These are phyloP conservation scores for Suillus tomentosus DNA, from an alignment of 768 basidiomycete species.

Conservation along the genomic window DNA sequence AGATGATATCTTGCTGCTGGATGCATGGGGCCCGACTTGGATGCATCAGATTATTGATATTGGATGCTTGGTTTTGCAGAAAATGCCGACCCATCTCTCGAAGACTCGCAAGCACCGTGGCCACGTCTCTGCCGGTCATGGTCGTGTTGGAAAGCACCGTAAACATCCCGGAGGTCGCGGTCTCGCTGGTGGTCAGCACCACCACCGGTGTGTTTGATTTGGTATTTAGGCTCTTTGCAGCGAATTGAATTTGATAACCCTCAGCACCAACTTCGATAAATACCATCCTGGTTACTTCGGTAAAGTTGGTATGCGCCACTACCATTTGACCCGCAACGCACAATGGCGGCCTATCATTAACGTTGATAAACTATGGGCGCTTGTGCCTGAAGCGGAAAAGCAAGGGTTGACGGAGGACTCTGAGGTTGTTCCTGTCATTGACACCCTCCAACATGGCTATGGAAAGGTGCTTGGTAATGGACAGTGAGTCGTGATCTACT, in stretches of 20 bases:
- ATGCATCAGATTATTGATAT: conserved; percentile 33
- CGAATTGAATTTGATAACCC: conserved; percentile 8
- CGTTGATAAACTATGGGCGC: conserved; percentile 95
- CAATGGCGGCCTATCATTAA: conserved; percentile 97
- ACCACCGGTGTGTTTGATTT: conserved; percentile 78
- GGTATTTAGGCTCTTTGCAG: background rate
- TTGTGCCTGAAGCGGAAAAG: conserved; percentile 87
- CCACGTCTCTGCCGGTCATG: conserved; percentile 99
- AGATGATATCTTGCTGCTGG: conserved; percentile 45
- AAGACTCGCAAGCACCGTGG: conserved; percentile 99
- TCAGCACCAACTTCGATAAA: conserved; percentile 95
- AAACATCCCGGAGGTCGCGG: conserved; percentile 99
- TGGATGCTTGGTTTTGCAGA: conserved; percentile 31
- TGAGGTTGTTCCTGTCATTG: conserved; percentile 92
- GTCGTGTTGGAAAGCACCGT: conserved; percentile 99
- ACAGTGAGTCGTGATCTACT: conserved; percentile 49
- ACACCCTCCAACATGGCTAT: conserved; percentile 81
- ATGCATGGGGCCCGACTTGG: conserved; percentile 45
- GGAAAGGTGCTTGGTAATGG: conserved; percentile 97
- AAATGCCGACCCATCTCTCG: conserved; percentile 94
- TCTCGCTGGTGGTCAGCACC: conserved; percentile 99
- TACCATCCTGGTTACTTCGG: conserved; percentile 99
- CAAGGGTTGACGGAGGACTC: conserved; percentile 70
- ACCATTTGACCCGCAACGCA: conserved; percentile 90
- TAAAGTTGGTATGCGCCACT: conserved; percentile 99